Base-by-base conservation (phyloP, 1,284 basidiomycete species). In the Coriolopsis trogii region DNA sequence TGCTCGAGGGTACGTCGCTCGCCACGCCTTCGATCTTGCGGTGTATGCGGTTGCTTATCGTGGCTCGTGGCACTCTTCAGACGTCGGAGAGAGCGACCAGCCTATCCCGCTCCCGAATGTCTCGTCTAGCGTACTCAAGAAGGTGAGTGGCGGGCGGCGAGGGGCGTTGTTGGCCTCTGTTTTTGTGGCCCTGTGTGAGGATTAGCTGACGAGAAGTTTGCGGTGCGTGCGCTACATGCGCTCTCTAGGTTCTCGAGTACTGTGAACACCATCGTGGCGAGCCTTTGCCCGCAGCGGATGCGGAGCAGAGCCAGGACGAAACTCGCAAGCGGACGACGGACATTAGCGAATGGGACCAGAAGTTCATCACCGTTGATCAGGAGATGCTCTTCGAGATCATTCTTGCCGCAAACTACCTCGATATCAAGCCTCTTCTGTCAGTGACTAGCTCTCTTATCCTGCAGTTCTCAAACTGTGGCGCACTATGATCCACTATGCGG, bases 371-470 rank as follows among this genome's bases (percentile, higher is more conserved):
- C 41, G 93, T 97, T 53, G 95, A 97, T 78, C 95, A 98, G 73
- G 92, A 95, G 72, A 94, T 95, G 92, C 81, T 95, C 15, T 99
- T 99, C 62, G 97, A 99, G 79, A 99, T 99, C 70, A 99, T 99
- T 72, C 87, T 99, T 55, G 97, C 97, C 8, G 97, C 97, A 57
- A 99, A 99, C 79, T 99, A 99, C 76, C 89, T 99, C 65, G 97
- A 99, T 71, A 99, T 99, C 81, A 99, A 99, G 79, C 91, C 95
- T 30, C 83, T 99, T 40, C 85, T 99, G 95, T 96, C 63, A 63
- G 90, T 79, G 20, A 18, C 33, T 1, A n/a, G 16, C 24, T 12
- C 26, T 24, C 15, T 38, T 15, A 13, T 1, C 18, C 26, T 6
- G 31, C 4, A 9, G 23, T 12, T n/a, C 18, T 25, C n/a, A 10